Percentiles rank a stretch among this genome's conserved stretches.
Evolutionary conservation across 164 flowering plant species (phyloP).

Genomic region (Tetrastigma voinierianum): DNA sequence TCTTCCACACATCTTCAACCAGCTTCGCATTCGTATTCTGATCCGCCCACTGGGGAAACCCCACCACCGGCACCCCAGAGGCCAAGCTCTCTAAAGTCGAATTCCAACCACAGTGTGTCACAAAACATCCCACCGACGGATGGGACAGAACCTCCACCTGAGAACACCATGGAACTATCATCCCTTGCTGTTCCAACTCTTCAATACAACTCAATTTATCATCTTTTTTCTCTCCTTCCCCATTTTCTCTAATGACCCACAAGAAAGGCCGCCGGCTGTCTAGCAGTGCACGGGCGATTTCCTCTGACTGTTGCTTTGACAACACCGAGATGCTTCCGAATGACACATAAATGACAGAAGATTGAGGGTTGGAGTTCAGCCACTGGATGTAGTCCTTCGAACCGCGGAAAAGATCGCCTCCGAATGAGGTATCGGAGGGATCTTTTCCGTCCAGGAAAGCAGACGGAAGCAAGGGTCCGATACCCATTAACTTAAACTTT

Average conservation of each 20-base stretch:
- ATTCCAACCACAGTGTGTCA: conserved; percentile 53
- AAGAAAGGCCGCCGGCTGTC: conserved; percentile 31
- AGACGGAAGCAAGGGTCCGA: conserved; percentile 53
- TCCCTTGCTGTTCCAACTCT: conserved; percentile 26
- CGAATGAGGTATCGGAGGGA: conserved; percentile 23
- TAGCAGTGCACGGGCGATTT: conserved; percentile 30
- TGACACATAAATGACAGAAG: conserved; percentile 43
- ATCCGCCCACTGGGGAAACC: conserved; percentile 38
- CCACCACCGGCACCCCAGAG: conserved; percentile 43
- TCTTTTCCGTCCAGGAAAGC: conserved; percentile 33
- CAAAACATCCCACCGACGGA: conserved; percentile 39
- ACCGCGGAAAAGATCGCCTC: conserved; percentile 27
- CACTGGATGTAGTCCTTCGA: conserved; percentile 31
- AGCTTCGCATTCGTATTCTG: conserved; percentile 42
- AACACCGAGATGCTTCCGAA: conserved; percentile 39
- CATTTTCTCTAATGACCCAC: conserved; percentile 39
- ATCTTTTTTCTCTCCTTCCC: conserved; percentile 7
- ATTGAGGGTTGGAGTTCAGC: conserved; percentile 35
- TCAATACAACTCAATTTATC: conserved; percentile 5
- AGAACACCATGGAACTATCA: conserved; percentile 47
- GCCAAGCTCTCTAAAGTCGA: conserved; percentile 37
- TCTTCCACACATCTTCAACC: conserved; percentile 39
- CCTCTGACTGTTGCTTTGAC: conserved; percentile 29
- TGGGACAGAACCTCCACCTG: conserved; percentile 41
- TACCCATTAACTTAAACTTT: conserved; percentile 16